Evolutionary conservation across 257 asterid species (phyloP), one percentile per base, ranked within the genome.

Genomic region (Avicennia marina): DNA sequence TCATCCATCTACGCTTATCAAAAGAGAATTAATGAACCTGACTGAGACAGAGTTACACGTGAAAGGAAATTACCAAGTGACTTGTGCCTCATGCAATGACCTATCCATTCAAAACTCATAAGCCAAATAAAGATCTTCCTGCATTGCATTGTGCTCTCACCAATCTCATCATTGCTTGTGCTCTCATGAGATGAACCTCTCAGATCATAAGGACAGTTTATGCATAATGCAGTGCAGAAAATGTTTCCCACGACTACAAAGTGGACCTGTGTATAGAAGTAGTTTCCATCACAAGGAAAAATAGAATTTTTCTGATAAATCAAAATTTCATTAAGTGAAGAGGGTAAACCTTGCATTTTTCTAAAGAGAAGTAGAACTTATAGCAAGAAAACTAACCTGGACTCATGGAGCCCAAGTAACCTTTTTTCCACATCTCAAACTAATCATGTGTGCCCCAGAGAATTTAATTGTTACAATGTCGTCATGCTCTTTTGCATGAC

Each of bases 211-310:
- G 96, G 96, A 51, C 90, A 94, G 60, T 93, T 97, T 68, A 93
- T 93, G 20, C 82, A 76, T 70, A 93, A 75, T 72, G 89, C 97
- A 20, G 99, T 86, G 67, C 90, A 80, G 76, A 89, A 93, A 95
- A 93, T 93, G 66, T 93, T 93, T 72, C 99, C 99, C 97, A 89
- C 89, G 70, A 93, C 96, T 29, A 93, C 84, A 77, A 93, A 89
- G 51, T 90, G 99, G 26, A 84, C 95, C 99, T 93, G 81, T 24
- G 62, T 63, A 72, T 13, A 58, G 62, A 69, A 56, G 6, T 40
- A 40, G 33, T 47, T 15, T 42, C 33, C 27, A 60, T 36, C 64
- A 57, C 53, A 51, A 32, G 24, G n/a, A 49, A 29, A 52, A 50
- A n/a, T n/a, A 63, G 31, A 45, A 21, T 47, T 1, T 47, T 10